These are phyloP conservation scores for Scolecobasidium constrictum DNA, from an alignment of 2,329 filamentous ascomycete species.

Conservation along the genomic window DNA sequence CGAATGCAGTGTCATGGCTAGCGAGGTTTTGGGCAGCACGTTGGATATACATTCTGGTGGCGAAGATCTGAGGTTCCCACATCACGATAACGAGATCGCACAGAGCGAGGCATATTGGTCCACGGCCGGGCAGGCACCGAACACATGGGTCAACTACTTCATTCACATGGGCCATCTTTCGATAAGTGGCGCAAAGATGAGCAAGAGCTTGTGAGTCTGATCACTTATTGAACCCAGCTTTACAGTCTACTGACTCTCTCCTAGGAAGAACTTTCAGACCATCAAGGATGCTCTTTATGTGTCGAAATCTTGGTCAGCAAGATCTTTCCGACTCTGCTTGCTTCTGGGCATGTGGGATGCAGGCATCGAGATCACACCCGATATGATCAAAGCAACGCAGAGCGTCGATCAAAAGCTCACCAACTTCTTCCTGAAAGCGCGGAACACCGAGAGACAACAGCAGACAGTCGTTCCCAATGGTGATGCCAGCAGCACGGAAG, in stretches of 20 bases:
- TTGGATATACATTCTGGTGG: slow-evolving; percentile 82
- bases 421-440: slow-evolving; percentile 53
- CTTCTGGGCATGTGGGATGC: slow-evolving; percentile 83
- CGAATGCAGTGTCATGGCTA: slow-evolving; percentile 61
- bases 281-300: slow-evolving; percentile 67
- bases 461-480: background rate
- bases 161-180: slow-evolving; percentile 88
- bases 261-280: slow-evolving; percentile 93
- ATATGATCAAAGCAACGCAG: slow-evolving; percentile 62
- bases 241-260: no score
- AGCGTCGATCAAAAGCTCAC: slow-evolving; percentile 74
- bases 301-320: slow-evolving; percentile 54
- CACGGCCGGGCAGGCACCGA: slow-evolving; percentile 26
- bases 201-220: slow-evolving; percentile 83
- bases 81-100: slow-evolving; percentile 86
- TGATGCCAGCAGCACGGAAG: slow-evolving; percentile 6
- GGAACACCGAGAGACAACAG: slow-evolving; percentile 32
- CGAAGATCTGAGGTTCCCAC: slow-evolving; percentile 82
- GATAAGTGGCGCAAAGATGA: slow-evolving; percentile 91
- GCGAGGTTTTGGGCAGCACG: background rate
- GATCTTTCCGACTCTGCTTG: slow-evolving; percentile 76
- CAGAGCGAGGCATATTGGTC: slow-evolving; percentile 80
- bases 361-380: slow-evolving; percentile 79
- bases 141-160: slow-evolving; percentile 91
- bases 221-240: no score